Evolutionary conservation across 1,284 basidiomycete species (phyloP).

Genomic region (Paramarasmius palmivorus): DNA sequence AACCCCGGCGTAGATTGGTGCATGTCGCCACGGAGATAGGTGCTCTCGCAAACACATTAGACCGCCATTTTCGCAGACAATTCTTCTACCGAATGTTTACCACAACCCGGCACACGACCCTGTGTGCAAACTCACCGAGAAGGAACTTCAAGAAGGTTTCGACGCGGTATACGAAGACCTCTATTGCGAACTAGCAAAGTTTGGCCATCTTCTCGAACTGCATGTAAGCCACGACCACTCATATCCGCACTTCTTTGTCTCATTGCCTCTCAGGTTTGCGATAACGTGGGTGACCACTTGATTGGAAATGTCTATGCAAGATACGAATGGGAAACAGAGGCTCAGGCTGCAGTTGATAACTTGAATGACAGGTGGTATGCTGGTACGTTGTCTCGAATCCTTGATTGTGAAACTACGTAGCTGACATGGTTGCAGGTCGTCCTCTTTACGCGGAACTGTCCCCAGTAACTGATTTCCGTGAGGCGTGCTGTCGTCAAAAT

Average conservation of each 20-base stretch:
- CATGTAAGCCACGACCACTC: constrained; percentile 60
- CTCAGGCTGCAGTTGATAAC: constrained; percentile 89
- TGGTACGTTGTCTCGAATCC: constrained; percentile 51
- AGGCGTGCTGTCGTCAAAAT: constrained; percentile 98
- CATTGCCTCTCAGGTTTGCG: constrained; percentile 74
- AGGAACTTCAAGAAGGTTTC: constrained; percentile 93
- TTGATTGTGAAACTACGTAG: constrained; percentile 1
- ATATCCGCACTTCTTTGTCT: constrained; percentile 2
- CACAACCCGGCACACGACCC: constrained; percentile 96
- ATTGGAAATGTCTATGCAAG: constrained; percentile 99
- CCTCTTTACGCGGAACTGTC: constrained; percentile 98
- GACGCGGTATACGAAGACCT: constrained; percentile 97
- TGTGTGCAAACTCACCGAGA: constrained; percentile 80
- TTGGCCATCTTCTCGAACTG: constrained; percentile 93
- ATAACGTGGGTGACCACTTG: constrained; percentile 98
- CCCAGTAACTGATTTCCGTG: constrained; percentile 98
- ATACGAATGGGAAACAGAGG: constrained; percentile 98
- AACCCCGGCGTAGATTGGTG: constrained; percentile 71
- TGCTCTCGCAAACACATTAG: constrained; percentile 98
- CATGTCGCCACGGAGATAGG: constrained; percentile 93
- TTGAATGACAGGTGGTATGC: constrained; percentile 99
- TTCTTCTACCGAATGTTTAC: constrained; percentile 98
- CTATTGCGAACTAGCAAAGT: constrained; percentile 92
- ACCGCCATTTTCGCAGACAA: constrained; percentile 96
- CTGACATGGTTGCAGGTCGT: constrained; percentile 56